Conservation (phyloP, 768 basidiomycete species). For the Stropharia rugosoannulata region DNA sequence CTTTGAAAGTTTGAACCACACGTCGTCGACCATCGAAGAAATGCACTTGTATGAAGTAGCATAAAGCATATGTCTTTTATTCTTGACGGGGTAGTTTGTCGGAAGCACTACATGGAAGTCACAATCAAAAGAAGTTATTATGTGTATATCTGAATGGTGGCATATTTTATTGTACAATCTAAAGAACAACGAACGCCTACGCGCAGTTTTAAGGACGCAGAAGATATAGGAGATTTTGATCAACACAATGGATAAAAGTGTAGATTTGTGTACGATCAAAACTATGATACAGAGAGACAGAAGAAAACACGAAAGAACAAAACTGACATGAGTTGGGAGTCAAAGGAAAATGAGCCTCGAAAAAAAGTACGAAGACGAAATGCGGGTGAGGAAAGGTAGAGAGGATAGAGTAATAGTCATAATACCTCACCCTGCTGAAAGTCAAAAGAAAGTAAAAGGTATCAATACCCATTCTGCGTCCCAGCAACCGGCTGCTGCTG, state of each 20-base stretch:
- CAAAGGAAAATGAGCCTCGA: constrained; percentile 4
- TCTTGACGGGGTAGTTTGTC: background rate
- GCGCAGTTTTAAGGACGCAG: constrained; percentile 7
- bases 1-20: no score
- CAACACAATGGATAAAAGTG: constrained; percentile 9
- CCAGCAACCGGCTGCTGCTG: constrained; percentile 52
- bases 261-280: constrained; percentile 17
- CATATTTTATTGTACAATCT: constrained; percentile 13
- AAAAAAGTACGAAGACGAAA: constrained; percentile 3
- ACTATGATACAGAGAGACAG: constrained; percentile 17
- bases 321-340: constrained; percentile 15
- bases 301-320: constrained; percentile 8
- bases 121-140: constrained; percentile 1
- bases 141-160: background rate
- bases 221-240: constrained; percentile 6
- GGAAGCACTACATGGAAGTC: background rate
- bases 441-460: background rate
- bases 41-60: no score
- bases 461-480: constrained; percentile 52
- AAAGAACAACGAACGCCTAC: constrained; percentile 9
- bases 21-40: no score
- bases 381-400: constrained; percentile 6
- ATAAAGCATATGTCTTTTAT: background rate
- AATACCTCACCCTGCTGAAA: background rate
- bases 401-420: background rate